These are phyloP conservation scores for Phytophthora megakarya DNA, from an alignment of 352 stramenopile species.

Conservation along the genomic window DNA sequence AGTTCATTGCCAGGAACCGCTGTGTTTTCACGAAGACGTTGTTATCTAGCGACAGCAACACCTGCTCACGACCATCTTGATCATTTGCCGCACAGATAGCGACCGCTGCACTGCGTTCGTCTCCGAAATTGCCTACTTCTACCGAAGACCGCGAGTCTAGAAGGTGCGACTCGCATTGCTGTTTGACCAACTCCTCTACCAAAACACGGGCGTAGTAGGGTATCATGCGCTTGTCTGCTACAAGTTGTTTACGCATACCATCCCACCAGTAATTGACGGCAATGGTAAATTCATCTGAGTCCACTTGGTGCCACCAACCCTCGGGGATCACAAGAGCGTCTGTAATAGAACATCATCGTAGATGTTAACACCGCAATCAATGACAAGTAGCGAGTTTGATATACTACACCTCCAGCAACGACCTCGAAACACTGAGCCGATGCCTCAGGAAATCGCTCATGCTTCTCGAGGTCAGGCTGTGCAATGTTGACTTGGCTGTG, in stretches of 20 bases:
- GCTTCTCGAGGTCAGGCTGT: slow-evolving; percentile 36
- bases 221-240: slow-evolving; percentile 44
- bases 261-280: slow-evolving; percentile 87
- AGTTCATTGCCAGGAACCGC: slow-evolving; percentile 19
- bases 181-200: slow-evolving; percentile 62
- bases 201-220: slow-evolving; percentile 74
- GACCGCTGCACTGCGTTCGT: slow-evolving; percentile 15
- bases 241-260: slow-evolving; percentile 59
- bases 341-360: slow-evolving; percentile 23
- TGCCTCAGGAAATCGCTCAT: slow-evolving; percentile 41
- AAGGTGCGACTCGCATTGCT: slow-evolving; percentile 41
- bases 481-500: slow-evolving; percentile 69
- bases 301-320: slow-evolving; percentile 88
- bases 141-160: slow-evolving; percentile 17
- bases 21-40: slow-evolving; percentile 22
- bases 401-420: slow-evolving; percentile 51
- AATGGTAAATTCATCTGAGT: slow-evolving; percentile 75
- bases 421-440: slow-evolving; percentile 40
- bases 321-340: slow-evolving; percentile 82
- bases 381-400: neutral
- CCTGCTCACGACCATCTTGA: slow-evolving; percentile 38
- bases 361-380: too few species aligned
- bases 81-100: slow-evolving; percentile 15
- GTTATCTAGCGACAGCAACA: slow-evolving; percentile 36
- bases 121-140: neutral